Evolutionary conservation across 164 flowering plant species (phyloP).

Genomic region (Kingdonia uniflora): DNA sequence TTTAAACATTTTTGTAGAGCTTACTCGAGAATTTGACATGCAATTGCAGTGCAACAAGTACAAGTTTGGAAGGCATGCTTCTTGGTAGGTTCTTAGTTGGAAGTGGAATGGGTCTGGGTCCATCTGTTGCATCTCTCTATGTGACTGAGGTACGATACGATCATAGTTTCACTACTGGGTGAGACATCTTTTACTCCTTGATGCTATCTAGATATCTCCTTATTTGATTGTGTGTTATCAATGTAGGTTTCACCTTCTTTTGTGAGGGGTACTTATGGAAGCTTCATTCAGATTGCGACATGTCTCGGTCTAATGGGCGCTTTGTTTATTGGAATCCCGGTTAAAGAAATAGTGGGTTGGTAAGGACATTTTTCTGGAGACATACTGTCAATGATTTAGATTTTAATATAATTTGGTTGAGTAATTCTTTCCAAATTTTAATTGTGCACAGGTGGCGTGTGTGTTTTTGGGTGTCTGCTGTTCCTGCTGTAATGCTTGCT

Average conservation of each 20-base stretch:
- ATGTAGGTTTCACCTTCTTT: constrained; percentile 47
- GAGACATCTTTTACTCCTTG: background rate
- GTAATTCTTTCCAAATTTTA: constrained; percentile 1
- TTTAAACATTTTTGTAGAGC: too few species aligned
- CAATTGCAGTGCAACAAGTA: constrained; percentile 43
- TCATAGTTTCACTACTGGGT: background rate
- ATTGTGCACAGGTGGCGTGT: constrained; percentile 72
- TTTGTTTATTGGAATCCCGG: constrained; percentile 80
- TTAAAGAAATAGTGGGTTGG: constrained; percentile 67
- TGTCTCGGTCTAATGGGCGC: constrained; percentile 83
- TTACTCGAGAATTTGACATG: background rate
- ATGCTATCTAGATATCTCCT: background rate
- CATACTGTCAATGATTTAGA: background rate
- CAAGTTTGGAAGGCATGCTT: constrained; percentile 50
- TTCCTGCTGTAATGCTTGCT: constrained; percentile 78
- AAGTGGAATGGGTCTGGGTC: constrained; percentile 70
- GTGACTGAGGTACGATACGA: constrained; percentile 50
- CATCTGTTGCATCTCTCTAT: constrained; percentile 59
- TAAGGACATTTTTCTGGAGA: constrained; percentile 21
- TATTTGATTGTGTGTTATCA: background rate
- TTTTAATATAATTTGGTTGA: background rate
- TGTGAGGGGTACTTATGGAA: constrained; percentile 96
- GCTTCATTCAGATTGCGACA: constrained; percentile 91
- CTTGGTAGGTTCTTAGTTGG: constrained; percentile 65
- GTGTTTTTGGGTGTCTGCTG: constrained; percentile 84